phyloP scores from a whole-genome alignment of 345 rosid species.

The Lepidium sativum region DNA sequence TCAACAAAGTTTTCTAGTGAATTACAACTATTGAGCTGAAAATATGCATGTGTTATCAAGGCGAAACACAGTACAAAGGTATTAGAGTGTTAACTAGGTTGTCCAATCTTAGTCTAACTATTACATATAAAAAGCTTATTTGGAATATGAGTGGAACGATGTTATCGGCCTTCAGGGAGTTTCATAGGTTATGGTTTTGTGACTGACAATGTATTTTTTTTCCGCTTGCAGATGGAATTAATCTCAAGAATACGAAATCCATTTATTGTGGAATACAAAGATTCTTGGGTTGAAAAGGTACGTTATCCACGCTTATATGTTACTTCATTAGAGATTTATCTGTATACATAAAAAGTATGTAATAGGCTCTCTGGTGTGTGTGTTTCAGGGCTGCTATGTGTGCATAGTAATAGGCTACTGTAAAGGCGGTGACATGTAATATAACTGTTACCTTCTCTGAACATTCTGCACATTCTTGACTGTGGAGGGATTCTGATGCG shows the following conservation, averaged over 20 bases:
- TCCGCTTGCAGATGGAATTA: slow-evolving; percentile 70
- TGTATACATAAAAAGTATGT: not conserved
- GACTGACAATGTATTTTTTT: slow-evolving; percentile 1
- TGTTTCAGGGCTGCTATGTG: slow-evolving; percentile 91
- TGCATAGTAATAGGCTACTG: slow-evolving; percentile 96
- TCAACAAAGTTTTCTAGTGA: not conserved
- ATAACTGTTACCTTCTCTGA: slow-evolving; percentile 26
- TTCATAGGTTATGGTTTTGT: not conserved
- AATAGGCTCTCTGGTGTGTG: slow-evolving; percentile 4
- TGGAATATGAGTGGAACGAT: not conserved
- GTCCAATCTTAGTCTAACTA: not conserved
- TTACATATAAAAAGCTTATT: not conserved
- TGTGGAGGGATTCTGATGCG: not conserved
- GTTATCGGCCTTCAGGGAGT: not conserved
- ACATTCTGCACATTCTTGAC: slow-evolving; percentile 1
- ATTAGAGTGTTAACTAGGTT: not conserved
- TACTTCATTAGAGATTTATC: not conserved
- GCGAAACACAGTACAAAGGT: not conserved
- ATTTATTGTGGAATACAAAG: slow-evolving; percentile 92
- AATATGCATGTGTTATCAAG: not conserved
- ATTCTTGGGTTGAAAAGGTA: slow-evolving; percentile 99
- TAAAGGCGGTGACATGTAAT: slow-evolving; percentile 98
- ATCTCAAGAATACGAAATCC: slow-evolving; percentile 87
- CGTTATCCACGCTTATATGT: not conserved
- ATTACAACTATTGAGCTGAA: not conserved